Percentiles rank a stretch among this genome's conserved stretches.
Evolutionary conservation across 176 grass and related monocot genomes (phyloP).

Genomic region (Oryza glaberrima): DNA sequence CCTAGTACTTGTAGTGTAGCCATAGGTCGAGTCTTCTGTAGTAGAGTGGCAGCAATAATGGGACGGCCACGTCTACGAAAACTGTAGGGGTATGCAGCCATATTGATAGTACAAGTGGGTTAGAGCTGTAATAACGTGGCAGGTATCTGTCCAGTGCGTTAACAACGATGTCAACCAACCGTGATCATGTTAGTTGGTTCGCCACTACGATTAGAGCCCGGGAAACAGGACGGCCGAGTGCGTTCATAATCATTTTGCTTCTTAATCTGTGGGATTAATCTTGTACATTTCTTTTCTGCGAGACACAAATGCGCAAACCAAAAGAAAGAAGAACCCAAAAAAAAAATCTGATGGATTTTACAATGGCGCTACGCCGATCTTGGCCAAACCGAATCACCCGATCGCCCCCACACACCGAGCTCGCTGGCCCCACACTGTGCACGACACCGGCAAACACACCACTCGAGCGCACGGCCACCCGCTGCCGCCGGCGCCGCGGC

Average conservation of each 20-base stretch:
- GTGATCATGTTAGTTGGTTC: constrained; percentile 11
- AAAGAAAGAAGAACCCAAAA: background rate
- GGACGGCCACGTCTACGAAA: background rate
- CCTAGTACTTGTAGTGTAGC: background rate
- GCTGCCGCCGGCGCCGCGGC: background rate
- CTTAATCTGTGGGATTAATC: constrained; percentile 43
- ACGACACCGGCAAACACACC: background rate
- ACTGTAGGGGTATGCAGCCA: background rate
- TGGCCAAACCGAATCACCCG: constrained; percentile 41
- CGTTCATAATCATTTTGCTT: constrained; percentile 28
- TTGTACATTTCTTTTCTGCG: constrained; percentile 42
- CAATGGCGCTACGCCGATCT: constrained; percentile 48
- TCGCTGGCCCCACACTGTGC: constrained; percentile 24
- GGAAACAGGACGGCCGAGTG: constrained; percentile 28
- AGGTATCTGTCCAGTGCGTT: background rate
- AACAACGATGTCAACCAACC: background rate
- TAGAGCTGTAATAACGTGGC: background rate
- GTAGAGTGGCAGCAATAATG: constrained; percentile 29
- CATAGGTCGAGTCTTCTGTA: background rate
- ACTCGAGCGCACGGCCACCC: background rate
- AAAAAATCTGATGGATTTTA: constrained; percentile 47
- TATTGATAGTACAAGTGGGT: too few relatives aligned
- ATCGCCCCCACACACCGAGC: background rate
- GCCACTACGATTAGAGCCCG: constrained; percentile 25
- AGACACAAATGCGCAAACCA: constrained; percentile 42